Conservation (phyloP, 2,329 filamentous ascomycete genomes). For the Pyrenophora tritici-repentis region DNA sequence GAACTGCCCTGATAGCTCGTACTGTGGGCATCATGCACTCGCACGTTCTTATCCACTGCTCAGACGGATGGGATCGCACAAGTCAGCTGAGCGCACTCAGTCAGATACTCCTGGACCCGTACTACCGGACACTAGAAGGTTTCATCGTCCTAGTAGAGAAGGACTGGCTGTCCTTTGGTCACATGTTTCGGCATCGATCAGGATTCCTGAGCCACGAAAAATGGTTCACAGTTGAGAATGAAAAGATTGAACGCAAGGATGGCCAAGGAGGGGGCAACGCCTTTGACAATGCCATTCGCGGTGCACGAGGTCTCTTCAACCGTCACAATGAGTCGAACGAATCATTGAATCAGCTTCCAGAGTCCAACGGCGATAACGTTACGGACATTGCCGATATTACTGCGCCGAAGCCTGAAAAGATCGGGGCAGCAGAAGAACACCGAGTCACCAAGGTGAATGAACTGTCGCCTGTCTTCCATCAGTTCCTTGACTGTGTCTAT, state of each 20-base stretch:
- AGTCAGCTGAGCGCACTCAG: slow-evolving; percentile 90
- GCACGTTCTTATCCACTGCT: slow-evolving; percentile 95
- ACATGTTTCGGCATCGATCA: slow-evolving; percentile 94
- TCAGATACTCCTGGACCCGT: slow-evolving; percentile 93
- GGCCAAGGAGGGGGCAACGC: slow-evolving; percentile 65
- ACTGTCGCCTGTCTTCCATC: slow-evolving; percentile 94
- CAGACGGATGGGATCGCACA: slow-evolving; percentile 97
- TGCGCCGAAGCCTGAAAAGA: slow-evolving; percentile 41
- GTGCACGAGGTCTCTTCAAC: slow-evolving; percentile 88
- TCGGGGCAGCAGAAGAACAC: slow-evolving; percentile 57
- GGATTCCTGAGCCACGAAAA: slow-evolving; percentile 88
- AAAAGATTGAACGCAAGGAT: slow-evolving; percentile 64
- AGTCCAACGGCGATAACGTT: slow-evolving; percentile 57
- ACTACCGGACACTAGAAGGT: slow-evolving; percentile 90
- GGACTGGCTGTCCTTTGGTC: slow-evolving; percentile 96
- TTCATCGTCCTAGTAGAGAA: slow-evolving; percentile 96
- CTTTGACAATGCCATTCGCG: slow-evolving; percentile 82
- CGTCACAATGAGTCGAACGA: slow-evolving; percentile 72
- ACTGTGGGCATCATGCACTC: slow-evolving; percentile 92
- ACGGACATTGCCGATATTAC: slow-evolving; percentile 54
- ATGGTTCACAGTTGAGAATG: slow-evolving; percentile 89
- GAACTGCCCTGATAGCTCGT: slow-evolving; percentile 80
- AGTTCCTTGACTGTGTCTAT: slow-evolving; percentile 93
- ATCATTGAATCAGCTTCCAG: slow-evolving; percentile 59
- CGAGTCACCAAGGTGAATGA: slow-evolving; percentile 84